Conservation (phyloP, 176 grass and related monocot genomes). For the Carex littledalei region DNA sequence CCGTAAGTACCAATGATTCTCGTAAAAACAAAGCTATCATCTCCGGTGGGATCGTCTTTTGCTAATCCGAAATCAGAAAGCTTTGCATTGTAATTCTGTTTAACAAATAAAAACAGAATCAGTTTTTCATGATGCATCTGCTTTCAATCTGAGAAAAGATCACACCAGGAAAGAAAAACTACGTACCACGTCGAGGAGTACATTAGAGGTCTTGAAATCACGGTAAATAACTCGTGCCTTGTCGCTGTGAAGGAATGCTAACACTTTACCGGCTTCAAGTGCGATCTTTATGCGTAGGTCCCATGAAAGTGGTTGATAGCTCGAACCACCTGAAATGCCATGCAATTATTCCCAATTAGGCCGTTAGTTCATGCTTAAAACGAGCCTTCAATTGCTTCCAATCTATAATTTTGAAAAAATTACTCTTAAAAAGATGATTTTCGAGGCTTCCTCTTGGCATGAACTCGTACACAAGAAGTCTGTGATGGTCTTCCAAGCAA, state of each 20-base stretch:
- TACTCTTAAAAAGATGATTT: constrained; percentile 85
- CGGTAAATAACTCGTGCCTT: constrained; percentile 73
- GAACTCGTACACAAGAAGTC: constrained; percentile 87
- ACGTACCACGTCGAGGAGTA: constrained; percentile 62
- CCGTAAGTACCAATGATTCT: constrained; percentile 83
- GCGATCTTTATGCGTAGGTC: constrained; percentile 74
- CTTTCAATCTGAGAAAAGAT: neutral
- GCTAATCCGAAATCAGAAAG: constrained; percentile 90
- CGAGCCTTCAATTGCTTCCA: neutral
- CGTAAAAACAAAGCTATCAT: constrained; percentile 73
- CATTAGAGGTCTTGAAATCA: constrained; percentile 87
- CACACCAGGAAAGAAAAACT: neutral
- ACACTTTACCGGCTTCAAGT: constrained; percentile 66
- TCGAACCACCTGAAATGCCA: constrained; percentile 38
- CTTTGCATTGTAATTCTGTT: constrained; percentile 75
- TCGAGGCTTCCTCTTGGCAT: constrained; percentile 82
- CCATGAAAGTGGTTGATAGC: constrained; percentile 61
- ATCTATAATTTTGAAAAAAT: neutral
- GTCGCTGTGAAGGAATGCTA: constrained; percentile 79
- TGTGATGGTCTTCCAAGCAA: constrained; percentile 69
- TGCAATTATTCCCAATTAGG: neutral
- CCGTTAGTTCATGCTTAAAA: neutral
- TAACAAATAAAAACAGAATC: neutral
- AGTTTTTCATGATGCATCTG: neutral
- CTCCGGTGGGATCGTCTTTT: constrained; percentile 65